Evolutionary conservation across 768 basidiomycete species (phyloP).

Genomic region (Suillus fuscotomentosus): DNA sequence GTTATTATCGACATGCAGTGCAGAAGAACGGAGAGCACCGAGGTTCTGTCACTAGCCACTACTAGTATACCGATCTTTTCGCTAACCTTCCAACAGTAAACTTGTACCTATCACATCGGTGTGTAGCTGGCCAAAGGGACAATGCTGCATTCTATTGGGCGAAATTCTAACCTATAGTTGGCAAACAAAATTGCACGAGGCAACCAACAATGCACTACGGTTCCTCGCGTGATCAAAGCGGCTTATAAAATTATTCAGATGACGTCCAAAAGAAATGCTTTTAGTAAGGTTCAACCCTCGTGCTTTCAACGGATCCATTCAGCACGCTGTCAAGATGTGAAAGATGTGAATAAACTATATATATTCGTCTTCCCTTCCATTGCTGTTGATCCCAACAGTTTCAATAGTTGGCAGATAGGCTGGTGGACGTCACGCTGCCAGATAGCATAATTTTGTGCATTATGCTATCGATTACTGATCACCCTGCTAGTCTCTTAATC

Average conservation of each 20-base stretch:
- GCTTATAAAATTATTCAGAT: neutral
- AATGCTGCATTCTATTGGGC: neutral
- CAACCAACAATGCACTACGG: neutral
- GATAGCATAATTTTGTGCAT: neutral
- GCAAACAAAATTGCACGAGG: neutral
- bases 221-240: neutral
- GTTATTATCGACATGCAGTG: neutral
- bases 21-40: neutral
- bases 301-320: neutral
- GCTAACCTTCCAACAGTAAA: neutral
- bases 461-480: neutral
- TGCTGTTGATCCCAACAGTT: neutral
- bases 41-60: neutral
- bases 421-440: neutral
- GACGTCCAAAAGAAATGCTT: neutral
- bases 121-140: neutral
- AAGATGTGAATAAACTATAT: neutral
- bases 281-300: neutral
- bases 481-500: neutral
- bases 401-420: neutral
- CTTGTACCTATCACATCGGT: neutral
- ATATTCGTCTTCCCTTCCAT: neutral
- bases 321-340: neutral
- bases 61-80: neutral
- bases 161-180: neutral